phyloP scores from a whole-genome alignment of 148 eudicot species.

The Camellia lanceoleosa region DNA sequence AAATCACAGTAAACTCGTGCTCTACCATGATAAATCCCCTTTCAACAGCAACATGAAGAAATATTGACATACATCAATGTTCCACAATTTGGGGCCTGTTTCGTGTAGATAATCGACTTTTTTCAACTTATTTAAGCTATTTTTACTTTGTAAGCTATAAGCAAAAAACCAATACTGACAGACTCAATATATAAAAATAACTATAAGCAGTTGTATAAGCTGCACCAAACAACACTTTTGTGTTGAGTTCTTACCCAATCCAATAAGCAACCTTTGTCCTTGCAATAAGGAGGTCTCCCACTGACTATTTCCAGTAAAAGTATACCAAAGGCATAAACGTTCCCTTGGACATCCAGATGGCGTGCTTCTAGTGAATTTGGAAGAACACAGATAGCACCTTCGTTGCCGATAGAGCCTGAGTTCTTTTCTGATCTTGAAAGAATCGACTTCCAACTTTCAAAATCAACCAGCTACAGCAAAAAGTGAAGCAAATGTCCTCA shows the following conservation, averaged over 20 bases:
- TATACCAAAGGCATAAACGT: conserved; percentile 72
- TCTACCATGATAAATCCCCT: neutral
- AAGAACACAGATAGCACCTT: conserved; percentile 69
- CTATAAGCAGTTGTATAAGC: too few species aligned
- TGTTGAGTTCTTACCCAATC: conserved; percentile 64
- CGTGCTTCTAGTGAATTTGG: conserved; percentile 68
- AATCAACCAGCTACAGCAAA: conserved; percentile 81
- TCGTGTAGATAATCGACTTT: too few species aligned
- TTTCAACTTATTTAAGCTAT: too few species aligned
- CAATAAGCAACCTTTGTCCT: conserved; percentile 69
- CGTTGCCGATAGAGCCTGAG: conserved; percentile 55
- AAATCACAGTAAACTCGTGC: too few species aligned
- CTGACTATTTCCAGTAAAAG: conserved; percentile 83
- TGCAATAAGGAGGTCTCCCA: conserved; percentile 68
- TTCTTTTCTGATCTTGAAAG: conserved; percentile 81
- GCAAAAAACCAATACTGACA: too few species aligned
- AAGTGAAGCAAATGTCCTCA: neutral
- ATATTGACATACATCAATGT: neutral
- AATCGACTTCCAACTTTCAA: conserved; percentile 93
- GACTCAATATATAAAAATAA: too few species aligned
- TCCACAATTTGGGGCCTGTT: neutral
- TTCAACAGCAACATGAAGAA: too few species aligned
- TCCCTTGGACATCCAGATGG: conserved; percentile 64
- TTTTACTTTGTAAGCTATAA: too few species aligned
- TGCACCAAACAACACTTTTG: too few species aligned